phyloP scores from a whole-genome alignment of 768 basidiomycete genomes.

The Leucocoprinus birnbaumii region DNA sequence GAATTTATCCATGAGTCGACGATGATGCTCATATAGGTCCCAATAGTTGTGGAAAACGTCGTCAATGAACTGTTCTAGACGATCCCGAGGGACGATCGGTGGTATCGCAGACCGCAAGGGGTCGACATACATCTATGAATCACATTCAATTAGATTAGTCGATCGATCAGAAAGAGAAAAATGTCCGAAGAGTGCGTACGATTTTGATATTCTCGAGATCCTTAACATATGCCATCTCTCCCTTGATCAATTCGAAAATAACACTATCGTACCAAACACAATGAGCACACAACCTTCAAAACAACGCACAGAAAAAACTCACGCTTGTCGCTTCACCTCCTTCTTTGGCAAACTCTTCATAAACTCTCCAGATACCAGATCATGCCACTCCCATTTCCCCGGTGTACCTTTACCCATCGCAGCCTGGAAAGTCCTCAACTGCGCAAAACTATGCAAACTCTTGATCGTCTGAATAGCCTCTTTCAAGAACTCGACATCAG shows the following conservation, averaged over 20 bases:
- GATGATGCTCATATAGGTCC: slow-evolving; percentile 74
- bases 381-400: slow-evolving; percentile 87
- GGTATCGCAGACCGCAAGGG: slow-evolving; percentile 78
- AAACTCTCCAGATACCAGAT: slow-evolving; percentile 69
- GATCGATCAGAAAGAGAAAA: slow-evolving; percentile 2
- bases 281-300: neutral
- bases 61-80: slow-evolving; percentile 71
- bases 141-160: neutral
- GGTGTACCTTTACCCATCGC: slow-evolving; percentile 82
- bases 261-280: slow-evolving; percentile 42
- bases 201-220: slow-evolving; percentile 84
- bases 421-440: slow-evolving; percentile 85
- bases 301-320: neutral
- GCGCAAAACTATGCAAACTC: slow-evolving; percentile 75
- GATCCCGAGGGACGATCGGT: slow-evolving; percentile 74
- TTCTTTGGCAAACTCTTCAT: slow-evolving; percentile 60
- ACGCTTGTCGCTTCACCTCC: slow-evolving; percentile 51
- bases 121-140: slow-evolving; percentile 12
- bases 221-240: slow-evolving; percentile 93
- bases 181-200: slow-evolving; percentile 39
- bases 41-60: slow-evolving; percentile 90
- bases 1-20: slow-evolving; percentile 72
- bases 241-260: slow-evolving; percentile 93
- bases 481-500: slow-evolving; percentile 77
- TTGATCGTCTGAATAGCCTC: slow-evolving; percentile 83